Percentiles rank a stretch among this genome's conserved stretches.
These are phyloP conservation scores for Chaetomium cochliodes DNA, from an alignment of 495 filamentous ascomycete genomes.

Conservation along the genomic window DNA sequence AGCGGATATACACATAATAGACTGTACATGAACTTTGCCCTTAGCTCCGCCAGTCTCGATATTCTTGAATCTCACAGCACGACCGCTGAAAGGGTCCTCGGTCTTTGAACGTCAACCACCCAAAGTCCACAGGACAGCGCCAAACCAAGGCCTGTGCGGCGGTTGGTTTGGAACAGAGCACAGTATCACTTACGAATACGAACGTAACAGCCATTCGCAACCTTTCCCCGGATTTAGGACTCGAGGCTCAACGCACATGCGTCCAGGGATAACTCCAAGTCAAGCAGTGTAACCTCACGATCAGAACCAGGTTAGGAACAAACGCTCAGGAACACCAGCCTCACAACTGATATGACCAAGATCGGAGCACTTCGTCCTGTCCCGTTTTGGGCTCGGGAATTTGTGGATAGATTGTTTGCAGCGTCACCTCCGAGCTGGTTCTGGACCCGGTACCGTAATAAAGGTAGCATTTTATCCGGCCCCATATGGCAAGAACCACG, in stretches of 20 bases:
- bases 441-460: conserved; percentile 19
- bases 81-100: not conserved
- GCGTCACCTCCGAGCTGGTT: conserved; percentile 7
- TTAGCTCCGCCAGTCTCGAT: not conserved
- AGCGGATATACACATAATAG: conserved; percentile 9
- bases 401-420: not conserved
- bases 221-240: not conserved
- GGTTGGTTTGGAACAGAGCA: no score
- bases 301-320: not conserved
- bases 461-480: conserved; percentile 18
- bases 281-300: not conserved
- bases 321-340: not conserved
- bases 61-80: not conserved
- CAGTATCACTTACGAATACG: not conserved
- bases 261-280: not conserved
- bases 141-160: no score
- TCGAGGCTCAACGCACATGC: not conserved
- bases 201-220: not conserved
- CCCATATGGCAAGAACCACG: conserved; percentile 2
- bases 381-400: conserved; percentile 12
- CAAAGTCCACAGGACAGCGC: no score
- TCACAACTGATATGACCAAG: not conserved
- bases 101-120: no score
- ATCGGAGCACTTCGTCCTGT: conserved; percentile 3
- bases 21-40: not conserved